Conservation (phyloP, 768 basidiomycete genomes). For the Pleurotus sapidus region DNA sequence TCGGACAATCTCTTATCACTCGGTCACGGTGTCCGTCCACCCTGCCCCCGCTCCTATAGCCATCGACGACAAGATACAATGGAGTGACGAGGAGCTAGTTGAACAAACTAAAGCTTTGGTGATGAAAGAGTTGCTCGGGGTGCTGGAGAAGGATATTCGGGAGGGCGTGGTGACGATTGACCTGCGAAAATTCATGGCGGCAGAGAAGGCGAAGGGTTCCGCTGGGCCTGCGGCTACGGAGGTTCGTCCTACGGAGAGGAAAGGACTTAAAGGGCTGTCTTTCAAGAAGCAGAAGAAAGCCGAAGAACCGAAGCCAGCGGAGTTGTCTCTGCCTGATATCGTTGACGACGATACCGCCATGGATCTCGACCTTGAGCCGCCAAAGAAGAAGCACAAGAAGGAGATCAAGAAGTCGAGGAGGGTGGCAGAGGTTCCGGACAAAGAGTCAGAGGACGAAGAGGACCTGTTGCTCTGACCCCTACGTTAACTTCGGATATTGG, state of each 20-base stretch:
- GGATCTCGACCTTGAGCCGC: constrained; percentile 39
- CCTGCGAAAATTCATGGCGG: constrained; percentile 48
- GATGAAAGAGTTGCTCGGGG: constrained; percentile 47
- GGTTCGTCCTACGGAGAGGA: constrained; percentile 29
- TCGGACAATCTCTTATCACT: constrained; percentile 55
- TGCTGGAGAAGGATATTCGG: constrained; percentile 64
- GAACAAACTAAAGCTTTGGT: constrained; percentile 55
- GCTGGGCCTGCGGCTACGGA: constrained; percentile 20
- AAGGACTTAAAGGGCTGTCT: constrained; percentile 42
- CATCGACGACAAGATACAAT: constrained; percentile 40
- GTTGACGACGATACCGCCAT: constrained; percentile 30
- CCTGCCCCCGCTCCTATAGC: constrained; percentile 33
- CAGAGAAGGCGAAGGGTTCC: constrained; percentile 42
- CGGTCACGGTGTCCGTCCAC: constrained; percentile 54
- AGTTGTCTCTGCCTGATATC: constrained; percentile 35
- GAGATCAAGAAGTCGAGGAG: constrained; percentile 36
- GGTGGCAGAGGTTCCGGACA: constrained; percentile 38
- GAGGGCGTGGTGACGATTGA: constrained; percentile 57
- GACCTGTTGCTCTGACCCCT: constrained; percentile 16
- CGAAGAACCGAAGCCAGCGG: constrained; percentile 35
- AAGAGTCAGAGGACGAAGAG: constrained; percentile 65
- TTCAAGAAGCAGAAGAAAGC: constrained; percentile 45
- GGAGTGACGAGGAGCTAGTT: constrained; percentile 52
- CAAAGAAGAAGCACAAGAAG: constrained; percentile 59
- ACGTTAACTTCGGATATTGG: constrained; percentile 19